Percentiles rank a stretch among this genome's conserved stretches.
Evolutionary conservation across 202 grass and related monocot genomes (phyloP).

Genomic region (Schoenoplectus tabernaemontani): DNA sequence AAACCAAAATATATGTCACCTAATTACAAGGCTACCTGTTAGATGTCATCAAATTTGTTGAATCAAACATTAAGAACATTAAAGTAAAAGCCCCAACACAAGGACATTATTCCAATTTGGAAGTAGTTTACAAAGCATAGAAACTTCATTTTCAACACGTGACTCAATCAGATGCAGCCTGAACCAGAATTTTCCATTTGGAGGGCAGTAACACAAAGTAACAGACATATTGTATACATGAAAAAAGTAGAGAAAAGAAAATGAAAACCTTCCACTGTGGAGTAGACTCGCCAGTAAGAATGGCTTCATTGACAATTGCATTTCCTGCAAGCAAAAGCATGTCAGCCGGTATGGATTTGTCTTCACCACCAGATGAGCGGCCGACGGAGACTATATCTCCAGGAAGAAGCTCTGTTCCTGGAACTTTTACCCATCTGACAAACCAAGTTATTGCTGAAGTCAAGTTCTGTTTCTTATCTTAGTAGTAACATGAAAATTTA

Average conservation of each 20-base stretch:
- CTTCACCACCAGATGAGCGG: conserved; percentile 62
- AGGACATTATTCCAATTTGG: neutral
- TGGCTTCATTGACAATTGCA: conserved; percentile 92
- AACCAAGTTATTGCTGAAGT: conserved; percentile 21
- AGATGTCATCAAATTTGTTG: neutral
- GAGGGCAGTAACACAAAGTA: neutral
- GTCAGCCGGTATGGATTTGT: conserved; percentile 95
- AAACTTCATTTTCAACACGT: neutral
- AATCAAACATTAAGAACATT: neutral
- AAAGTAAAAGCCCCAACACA: neutral
- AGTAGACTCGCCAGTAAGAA: conserved; percentile 97
- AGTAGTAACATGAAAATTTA: neutral
- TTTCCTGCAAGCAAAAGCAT: conserved; percentile 84
- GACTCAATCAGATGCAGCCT: neutral
- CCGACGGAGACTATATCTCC: conserved; percentile 97
- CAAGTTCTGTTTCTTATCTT: neutral
- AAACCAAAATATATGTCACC: neutral
- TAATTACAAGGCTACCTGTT: neutral
- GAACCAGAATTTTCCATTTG: neutral
- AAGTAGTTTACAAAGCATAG: neutral
- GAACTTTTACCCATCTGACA: conserved; percentile 82
- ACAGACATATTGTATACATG: neutral
- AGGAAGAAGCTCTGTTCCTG: conserved; percentile 85
- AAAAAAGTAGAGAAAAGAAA: neutral
- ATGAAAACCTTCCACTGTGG: conserved; percentile 91